Conservation (phyloP, 345 rosid species). For the Eucalyptus brandiana region DNA sequence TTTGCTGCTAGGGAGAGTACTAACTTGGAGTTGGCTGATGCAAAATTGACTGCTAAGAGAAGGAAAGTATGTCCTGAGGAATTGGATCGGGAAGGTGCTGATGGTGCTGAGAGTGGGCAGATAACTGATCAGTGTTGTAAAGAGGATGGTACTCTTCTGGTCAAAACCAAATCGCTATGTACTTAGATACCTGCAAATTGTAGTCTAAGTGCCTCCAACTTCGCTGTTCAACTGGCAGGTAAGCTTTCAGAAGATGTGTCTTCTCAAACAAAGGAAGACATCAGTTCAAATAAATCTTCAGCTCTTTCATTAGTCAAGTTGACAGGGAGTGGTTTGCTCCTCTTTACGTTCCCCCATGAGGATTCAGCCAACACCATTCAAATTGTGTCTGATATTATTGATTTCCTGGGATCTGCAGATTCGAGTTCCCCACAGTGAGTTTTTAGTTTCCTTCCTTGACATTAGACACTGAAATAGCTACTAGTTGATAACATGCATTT, state of each 20-base stretch:
- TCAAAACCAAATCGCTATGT: background rate
- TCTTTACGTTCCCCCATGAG: slow-evolving; percentile 42
- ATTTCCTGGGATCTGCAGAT: slow-evolving; percentile 42
- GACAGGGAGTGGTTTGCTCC: slow-evolving; percentile 75
- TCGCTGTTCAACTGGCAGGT: slow-evolving; percentile 5
- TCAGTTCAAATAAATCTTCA: slow-evolving; percentile 8
- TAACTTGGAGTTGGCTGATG: background rate
- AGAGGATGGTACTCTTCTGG: background rate
- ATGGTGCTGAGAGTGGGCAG: background rate
- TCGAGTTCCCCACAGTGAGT: slow-evolving; percentile 62
- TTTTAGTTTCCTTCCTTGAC: background rate
- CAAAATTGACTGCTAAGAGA: slow-evolving; percentile 21
- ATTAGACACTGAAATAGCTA: background rate
- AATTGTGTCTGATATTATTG: slow-evolving; percentile 39
- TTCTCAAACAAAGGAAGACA: slow-evolving; percentile 7
- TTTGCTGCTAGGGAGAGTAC: background rate
- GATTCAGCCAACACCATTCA: slow-evolving; percentile 20
- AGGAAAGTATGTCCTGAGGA: slow-evolving; percentile 34
- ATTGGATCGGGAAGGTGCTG: background rate
- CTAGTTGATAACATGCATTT: background rate
- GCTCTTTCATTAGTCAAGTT: slow-evolving; percentile 81
- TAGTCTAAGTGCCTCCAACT: background rate
- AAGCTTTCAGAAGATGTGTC: slow-evolving; percentile 4
- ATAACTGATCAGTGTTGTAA: background rate
- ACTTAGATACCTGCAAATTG: background rate